A percentile compares a stretch with the other conserved stretches of the same genome.
Conservation (phyloP, 805 yeast genomes). For the Monosporozyma yasuniensis region DNA sequence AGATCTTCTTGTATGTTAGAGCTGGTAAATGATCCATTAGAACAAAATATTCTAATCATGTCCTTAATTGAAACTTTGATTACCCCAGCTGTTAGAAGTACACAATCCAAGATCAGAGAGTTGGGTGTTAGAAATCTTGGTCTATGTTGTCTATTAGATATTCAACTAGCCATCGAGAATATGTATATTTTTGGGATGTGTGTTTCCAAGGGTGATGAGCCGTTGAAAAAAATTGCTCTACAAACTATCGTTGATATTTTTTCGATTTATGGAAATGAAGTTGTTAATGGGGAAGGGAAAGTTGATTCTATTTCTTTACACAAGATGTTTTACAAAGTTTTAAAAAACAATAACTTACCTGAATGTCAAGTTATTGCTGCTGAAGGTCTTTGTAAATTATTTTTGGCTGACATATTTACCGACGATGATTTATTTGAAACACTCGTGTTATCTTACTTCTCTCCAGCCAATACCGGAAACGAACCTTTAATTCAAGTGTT, state of each 20-base stretch:
- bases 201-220: conserved; percentile 56
- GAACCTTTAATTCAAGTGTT: conserved; percentile 67
- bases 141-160: conserved; percentile 65
- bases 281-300: conserved; percentile 53
- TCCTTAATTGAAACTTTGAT: conserved; percentile 71
- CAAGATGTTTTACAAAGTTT: conserved; percentile 57
- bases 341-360: conserved; percentile 49
- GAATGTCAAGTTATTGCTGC: conserved; percentile 72
- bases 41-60: conserved; percentile 53
- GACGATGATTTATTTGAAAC: conserved; percentile 68
- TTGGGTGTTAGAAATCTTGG: conserved; percentile 73
- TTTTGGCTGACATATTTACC: conserved; percentile 63
- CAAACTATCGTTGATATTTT: conserved; percentile 70
- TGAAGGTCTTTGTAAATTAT: conserved; percentile 76
- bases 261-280: conserved; percentile 63
- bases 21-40: conserved; percentile 53
- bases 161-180: conserved; percentile 54
- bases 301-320: conserved; percentile 61
- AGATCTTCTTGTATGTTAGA: conserved; percentile 65
- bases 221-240: conserved; percentile 51
- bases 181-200: conserved; percentile 60
- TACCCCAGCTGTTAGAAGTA: conserved; percentile 64
- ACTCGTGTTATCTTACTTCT: conserved; percentile 64
- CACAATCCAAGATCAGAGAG: conserved; percentile 44
- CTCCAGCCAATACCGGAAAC: conserved; percentile 54